Evolutionary conservation across 2,329 filamentous ascomycete genomes (phyloP), one percentile per base, ranked within the genome.

Genomic region (Penicillium capsulatum): DNA sequence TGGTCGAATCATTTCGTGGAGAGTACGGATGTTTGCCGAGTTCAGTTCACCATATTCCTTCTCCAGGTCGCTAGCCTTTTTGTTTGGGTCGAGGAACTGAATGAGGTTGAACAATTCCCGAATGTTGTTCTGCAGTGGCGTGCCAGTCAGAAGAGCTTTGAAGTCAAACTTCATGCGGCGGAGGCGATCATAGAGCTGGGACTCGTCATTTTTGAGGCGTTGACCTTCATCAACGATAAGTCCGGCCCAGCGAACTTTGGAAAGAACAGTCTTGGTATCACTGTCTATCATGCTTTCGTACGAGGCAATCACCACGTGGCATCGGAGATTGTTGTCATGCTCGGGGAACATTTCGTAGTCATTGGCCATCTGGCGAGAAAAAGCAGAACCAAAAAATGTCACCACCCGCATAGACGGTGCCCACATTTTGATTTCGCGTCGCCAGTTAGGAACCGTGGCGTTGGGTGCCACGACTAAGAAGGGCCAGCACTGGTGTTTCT

Each of bases 381-480:
- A 75, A 35, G 75, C 76, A 11, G 84, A 84, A 31, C 92, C 92
- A 60, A 94, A 94, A 60, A 92, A 97, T 0, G 89, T 84, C n/a
- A 96, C 89, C 5, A 94, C 89, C 29, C 89, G 81, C 24, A 97
- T 69, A 5, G 79, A 79, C 1, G 91, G 91, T 0, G 85, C 83
- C 91, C 91, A 98, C 51, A 86, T 83, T 68, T 94, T 94, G 63
- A 97, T 88, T 61, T 98, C 92, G 34, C 91, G 82, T 4, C 91
- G 84, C 91, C 92, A 98, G 61, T 98, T 98, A n/a, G 89, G 80
- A 62, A 89, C 94, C 0, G 92, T 98, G 0, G 91, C 83, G 59
- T 97, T 97, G 0, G 92, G 92, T 1, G 94, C 91, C 2, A 96
- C 88, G 3, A 97, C 76, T 11, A 98, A 73, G 59, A 96, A 97